A percentile compares a stretch with the other conserved stretches of the same genome.
These are phyloP conservation scores for Clavaria fumosa DNA, from an alignment of 768 basidiomycete genomes.

Conservation along the genomic window DNA sequence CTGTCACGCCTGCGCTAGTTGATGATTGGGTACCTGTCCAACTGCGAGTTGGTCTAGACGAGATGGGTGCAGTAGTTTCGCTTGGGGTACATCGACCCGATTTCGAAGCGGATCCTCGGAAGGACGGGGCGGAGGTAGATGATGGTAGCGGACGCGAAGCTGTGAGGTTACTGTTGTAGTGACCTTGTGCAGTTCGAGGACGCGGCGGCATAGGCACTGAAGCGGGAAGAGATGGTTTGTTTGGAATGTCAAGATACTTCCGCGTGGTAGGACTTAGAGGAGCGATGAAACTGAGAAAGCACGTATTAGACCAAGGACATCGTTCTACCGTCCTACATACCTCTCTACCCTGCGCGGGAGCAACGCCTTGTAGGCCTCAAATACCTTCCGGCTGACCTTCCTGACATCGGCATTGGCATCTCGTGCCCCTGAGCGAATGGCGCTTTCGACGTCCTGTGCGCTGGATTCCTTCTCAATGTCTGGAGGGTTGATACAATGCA, in stretches of 20 bases:
- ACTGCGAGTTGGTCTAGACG: too few relatives aligned
- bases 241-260: constrained; percentile 57
- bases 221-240: constrained; percentile 11
- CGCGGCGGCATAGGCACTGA: constrained; percentile 1
- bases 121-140: too few relatives aligned
- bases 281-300: constrained; percentile 41
- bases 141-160: too few relatives aligned
- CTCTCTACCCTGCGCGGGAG: constrained; percentile 52
- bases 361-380: constrained; percentile 58
- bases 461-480: constrained; percentile 58
- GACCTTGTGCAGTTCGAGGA: neutral
- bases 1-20: too few relatives aligned
- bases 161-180: too few relatives aligned
- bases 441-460: constrained; percentile 49
- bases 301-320: neutral
- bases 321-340: constrained; percentile 22
- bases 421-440: constrained; percentile 49
- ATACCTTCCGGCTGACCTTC: constrained; percentile 51
- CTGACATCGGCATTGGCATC: constrained; percentile 69
- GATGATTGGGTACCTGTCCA: too few relatives aligned
- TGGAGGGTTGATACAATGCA: constrained; percentile 67
- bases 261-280: constrained; percentile 64
- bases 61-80: too few relatives aligned
- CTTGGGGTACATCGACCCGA: too few relatives aligned
- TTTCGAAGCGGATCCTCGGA: too few relatives aligned